Conservation (phyloP, 495 filamentous ascomycete species). For the Hyaloscypha hepaticicola region DNA sequence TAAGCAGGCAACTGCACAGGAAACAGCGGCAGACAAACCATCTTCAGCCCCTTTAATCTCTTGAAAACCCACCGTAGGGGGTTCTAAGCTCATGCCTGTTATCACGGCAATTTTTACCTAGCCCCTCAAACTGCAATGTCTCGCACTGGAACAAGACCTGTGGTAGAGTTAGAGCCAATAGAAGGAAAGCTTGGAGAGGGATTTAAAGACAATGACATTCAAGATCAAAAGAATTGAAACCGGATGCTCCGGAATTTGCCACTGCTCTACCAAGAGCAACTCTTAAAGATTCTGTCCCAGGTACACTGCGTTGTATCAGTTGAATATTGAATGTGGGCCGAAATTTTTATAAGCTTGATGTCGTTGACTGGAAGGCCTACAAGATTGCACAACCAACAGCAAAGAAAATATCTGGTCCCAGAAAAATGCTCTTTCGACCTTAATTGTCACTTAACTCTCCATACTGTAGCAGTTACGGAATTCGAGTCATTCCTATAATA, state of each 20-base stretch:
- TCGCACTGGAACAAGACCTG: background rate
- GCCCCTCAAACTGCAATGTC: background rate
- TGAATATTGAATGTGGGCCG: background rate
- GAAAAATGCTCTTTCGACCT: constrained; percentile 43
- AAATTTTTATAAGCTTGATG: background rate
- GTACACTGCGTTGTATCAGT: constrained; percentile 34
- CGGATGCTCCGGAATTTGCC: constrained; percentile 58
- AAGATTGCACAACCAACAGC: constrained; percentile 34
- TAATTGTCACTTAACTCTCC: constrained; percentile 52
- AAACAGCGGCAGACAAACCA: background rate
- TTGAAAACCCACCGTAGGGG: background rate
- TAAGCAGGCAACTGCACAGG: background rate
- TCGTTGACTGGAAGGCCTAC: constrained; percentile 8
- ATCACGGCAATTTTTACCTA: background rate
- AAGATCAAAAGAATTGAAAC: constrained; percentile 55
- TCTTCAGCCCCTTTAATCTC: background rate
- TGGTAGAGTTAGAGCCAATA: background rate
- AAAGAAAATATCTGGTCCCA: constrained; percentile 43
- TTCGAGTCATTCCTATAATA: background rate
- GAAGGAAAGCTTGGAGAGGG: background rate
- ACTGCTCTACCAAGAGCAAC: constrained; percentile 58
- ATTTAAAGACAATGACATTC: constrained; percentile 49
- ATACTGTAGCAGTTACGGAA: constrained; percentile 13
- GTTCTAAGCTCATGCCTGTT: background rate
- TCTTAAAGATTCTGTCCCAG: constrained; percentile 26